A percentile compares a stretch with the other conserved stretches of the same genome.
Conservation (phyloP, 2,329 filamentous ascomycete genomes). For the Stagonosporopsis tanaceti region DNA sequence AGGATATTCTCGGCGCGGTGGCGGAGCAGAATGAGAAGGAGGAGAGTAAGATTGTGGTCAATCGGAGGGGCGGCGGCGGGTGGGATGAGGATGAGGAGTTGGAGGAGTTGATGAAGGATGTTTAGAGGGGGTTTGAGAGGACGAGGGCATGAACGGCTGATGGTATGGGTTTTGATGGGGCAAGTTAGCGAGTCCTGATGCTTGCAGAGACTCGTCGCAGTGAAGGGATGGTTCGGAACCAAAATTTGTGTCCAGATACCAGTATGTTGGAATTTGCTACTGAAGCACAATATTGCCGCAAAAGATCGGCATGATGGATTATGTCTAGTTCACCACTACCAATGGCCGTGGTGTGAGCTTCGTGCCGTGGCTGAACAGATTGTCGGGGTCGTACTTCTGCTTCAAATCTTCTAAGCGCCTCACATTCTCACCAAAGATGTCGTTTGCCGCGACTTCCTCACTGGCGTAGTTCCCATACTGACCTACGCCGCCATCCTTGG, state of each 20-base stretch:
- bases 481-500: conserved; percentile 38
- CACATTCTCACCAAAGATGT: conserved; percentile 46
- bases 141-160: too few species aligned
- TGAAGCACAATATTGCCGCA: background rate
- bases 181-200: too few species aligned
- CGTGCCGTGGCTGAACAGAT: conserved; percentile 42
- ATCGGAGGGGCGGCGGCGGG: conserved; percentile 76
- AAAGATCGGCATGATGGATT: background rate
- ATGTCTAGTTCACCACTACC: conserved; percentile 28
- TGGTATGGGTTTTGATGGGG: too few species aligned
- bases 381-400: conserved; percentile 46
- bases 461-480: conserved; percentile 46
- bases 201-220: background rate
- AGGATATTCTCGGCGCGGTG: conserved; percentile 86
- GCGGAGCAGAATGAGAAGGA: conserved; percentile 74
- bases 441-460: conserved; percentile 38
- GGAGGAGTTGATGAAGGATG: conserved; percentile 57
- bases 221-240: background rate
- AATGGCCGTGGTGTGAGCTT: conserved; percentile 32
- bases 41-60: conserved; percentile 80
- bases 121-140: conserved; percentile 22
- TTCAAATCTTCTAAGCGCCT: conserved; percentile 44
- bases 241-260: background rate
- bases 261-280: background rate
- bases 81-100: conserved; percentile 85